Conservation (phyloP, 306 rosid genomes). For the Dalbergia cochinchinensis region DNA sequence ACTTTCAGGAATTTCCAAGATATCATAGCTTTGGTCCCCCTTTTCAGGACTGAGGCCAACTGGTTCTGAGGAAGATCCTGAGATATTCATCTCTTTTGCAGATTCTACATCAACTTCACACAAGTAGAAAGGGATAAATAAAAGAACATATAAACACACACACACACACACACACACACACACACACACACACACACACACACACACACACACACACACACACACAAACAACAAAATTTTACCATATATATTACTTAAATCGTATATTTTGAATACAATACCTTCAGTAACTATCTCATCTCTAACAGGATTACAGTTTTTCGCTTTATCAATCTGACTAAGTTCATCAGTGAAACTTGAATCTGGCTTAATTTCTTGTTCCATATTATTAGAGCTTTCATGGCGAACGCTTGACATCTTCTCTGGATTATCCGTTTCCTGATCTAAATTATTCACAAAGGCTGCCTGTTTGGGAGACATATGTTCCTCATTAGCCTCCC, state of each 20-base stretch:
- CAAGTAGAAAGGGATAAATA: constrained; percentile 40
- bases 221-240: not conserved
- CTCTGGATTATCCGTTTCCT: constrained; percentile 51
- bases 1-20: constrained; percentile 51
- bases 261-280: constrained; percentile 46
- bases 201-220: constrained; percentile 6
- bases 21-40: constrained; percentile 53
- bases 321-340: constrained; percentile 46
- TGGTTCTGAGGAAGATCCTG: constrained; percentile 59
- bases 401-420: constrained; percentile 46
- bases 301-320: constrained; percentile 44
- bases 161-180: not conserved
- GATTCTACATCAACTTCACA: constrained; percentile 62
- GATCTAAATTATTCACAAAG: constrained; percentile 45
- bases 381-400: constrained; percentile 51
- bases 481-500: constrained; percentile 51
- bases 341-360: constrained; percentile 44
- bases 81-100: constrained; percentile 49
- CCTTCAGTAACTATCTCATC: constrained; percentile 71
- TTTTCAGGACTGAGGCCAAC: constrained; percentile 48
- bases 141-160: constrained; percentile 28
- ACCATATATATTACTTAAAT: constrained; percentile 29
- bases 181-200: not conserved
- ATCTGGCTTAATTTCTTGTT: constrained; percentile 56
- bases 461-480: constrained; percentile 54